A percentile compares a stretch with the other conserved stretches of the same genome.
Evolutionary conservation across 139 green algal species (phyloP).

Genomic region (Microglena sp.): DNA sequence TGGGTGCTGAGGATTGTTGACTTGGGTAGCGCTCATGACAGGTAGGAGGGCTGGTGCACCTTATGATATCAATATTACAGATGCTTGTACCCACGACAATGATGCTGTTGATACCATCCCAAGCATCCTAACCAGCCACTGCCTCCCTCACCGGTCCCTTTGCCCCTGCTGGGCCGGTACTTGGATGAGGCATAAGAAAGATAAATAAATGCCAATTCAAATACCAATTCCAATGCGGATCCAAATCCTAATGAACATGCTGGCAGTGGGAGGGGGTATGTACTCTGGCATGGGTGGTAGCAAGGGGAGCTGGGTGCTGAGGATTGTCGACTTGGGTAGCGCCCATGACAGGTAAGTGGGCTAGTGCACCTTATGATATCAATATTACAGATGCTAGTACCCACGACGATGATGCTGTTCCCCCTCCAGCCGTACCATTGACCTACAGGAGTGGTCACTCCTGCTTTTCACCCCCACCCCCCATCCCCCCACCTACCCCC

Average conservation of each 20-base stretch:
- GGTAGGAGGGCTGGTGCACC: too few species aligned
- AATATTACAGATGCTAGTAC: too few species aligned
- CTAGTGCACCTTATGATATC: too few species aligned
- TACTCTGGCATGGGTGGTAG: not conserved
- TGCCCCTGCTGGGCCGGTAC: not conserved
- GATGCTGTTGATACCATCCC: not conserved
- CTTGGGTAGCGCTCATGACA: not conserved
- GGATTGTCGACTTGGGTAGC: constrained; percentile 3
- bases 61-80: too few species aligned
- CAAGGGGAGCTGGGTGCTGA: constrained; percentile 6
- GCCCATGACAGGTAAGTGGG: not conserved
- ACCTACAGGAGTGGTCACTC: not conserved
- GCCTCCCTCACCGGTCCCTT: constrained; percentile 1
- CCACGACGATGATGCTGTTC: constrained; percentile 1
- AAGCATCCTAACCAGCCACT: not conserved
- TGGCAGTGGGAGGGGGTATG: not conserved
- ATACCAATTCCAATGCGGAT: too few species aligned
- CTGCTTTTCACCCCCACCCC: constrained; percentile 1
- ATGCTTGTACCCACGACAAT: too few species aligned
- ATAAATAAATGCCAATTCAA: too few species aligned
- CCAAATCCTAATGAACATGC: not conserved
- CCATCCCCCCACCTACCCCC: too few species aligned
- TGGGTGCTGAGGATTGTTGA: constrained; percentile 11
- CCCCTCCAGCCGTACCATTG: not conserved
- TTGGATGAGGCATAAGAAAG: too few species aligned